Evolutionary conservation across 345 rosid species (phyloP).

Genomic region (Dimocarpus longan): DNA sequence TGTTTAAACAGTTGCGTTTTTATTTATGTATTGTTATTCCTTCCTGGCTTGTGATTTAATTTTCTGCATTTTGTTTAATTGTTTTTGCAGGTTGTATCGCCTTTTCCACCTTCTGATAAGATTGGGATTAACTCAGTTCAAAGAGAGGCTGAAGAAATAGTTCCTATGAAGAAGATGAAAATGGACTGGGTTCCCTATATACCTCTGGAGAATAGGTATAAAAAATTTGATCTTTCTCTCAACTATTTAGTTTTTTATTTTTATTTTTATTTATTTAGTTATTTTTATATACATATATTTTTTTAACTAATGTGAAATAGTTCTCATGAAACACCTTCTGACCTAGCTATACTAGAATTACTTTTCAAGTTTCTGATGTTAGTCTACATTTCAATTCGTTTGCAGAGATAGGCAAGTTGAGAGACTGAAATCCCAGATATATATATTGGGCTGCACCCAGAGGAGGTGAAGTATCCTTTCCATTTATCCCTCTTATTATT

Average conservation of each 20-base stretch:
- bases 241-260: background rate
- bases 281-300: no score
- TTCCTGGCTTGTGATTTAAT: background rate
- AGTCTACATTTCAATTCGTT: constrained; percentile 21
- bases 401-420: constrained; percentile 86
- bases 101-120: constrained; percentile 96
- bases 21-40: background rate
- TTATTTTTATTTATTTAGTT: no score
- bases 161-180: constrained; percentile 99
- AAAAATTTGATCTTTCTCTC: constrained; percentile 3
- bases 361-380: constrained; percentile 12
- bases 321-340: background rate
- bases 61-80: background rate
- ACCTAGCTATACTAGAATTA: background rate
- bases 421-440: constrained; percentile 70
- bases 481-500: background rate
- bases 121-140: constrained; percentile 97
- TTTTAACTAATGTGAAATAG: constrained; percentile 17
- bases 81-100: constrained; percentile 71
- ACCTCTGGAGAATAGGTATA: constrained; percentile 84
- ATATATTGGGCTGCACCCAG: constrained; percentile 75
- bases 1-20: background rate
- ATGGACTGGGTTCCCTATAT: constrained; percentile 99
- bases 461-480: constrained; percentile 56
- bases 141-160: constrained; percentile 88